phyloP scores from a whole-genome alignment of 768 basidiomycete genomes.

The Suillus bovinus region DNA sequence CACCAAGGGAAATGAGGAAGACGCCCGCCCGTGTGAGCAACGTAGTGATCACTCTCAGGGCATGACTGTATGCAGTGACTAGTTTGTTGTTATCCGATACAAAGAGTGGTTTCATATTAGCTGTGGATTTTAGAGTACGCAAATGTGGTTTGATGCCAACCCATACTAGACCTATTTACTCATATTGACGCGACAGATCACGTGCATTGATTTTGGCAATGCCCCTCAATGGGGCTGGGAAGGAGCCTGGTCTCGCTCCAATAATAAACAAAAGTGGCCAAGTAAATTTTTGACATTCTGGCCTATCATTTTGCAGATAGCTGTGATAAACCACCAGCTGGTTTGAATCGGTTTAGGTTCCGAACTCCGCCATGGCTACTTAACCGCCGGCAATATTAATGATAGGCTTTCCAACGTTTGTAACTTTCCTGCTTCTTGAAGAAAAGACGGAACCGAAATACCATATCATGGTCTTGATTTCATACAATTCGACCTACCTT shows the following conservation, averaged over 20 bases:
- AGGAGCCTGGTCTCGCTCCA: no score
- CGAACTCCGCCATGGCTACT: no score
- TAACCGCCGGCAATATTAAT: no score
- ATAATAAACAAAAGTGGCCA: no score
- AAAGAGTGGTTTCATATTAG: neutral
- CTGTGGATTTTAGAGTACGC: neutral
- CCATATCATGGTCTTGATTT: neutral
- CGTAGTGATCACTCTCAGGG: neutral
- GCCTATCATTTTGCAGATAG: no score
- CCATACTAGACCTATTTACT: neutral
- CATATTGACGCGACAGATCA: slow-evolving; percentile 4
- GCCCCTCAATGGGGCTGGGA: no score
- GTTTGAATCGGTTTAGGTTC: no score
- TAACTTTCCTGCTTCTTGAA: neutral
- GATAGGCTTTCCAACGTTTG: neutral
- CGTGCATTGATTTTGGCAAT: slow-evolving; percentile 4
- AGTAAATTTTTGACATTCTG: no score
- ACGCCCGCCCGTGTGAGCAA: neutral
- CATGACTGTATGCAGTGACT: neutral
- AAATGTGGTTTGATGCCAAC: neutral
- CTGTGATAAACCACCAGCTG: no score
- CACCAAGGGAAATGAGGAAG: neutral
- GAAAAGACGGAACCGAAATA: neutral
- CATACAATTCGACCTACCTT: neutral
- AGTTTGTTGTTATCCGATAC: neutral